A percentile compares a stretch with the other conserved stretches of the same genome.
phyloP scores from a whole-genome alignment of 2,329 filamentous ascomycete species.

The Penicillium griseofulvum region DNA sequence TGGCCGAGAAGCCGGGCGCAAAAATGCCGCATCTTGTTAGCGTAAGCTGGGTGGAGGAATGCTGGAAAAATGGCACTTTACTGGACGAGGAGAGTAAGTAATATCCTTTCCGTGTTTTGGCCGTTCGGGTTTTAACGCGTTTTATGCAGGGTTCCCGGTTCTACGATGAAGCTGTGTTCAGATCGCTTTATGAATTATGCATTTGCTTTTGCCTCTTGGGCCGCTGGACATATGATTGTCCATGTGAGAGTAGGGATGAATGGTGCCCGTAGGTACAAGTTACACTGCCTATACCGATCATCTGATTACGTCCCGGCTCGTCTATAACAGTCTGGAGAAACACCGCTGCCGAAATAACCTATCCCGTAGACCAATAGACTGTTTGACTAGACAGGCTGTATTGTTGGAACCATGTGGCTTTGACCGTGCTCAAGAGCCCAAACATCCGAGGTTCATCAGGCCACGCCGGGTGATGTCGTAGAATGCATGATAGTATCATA shows the following conservation, averaged over 20 bases:
- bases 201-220: not conserved
- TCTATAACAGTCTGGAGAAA: not conserved
- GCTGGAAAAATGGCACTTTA: conserved; percentile 74
- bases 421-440: not conserved
- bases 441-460: not conserved
- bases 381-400: not conserved
- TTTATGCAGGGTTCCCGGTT: conserved; percentile 5
- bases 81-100: conserved; percentile 69
- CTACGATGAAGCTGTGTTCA: not conserved
- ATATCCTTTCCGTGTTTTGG: not conserved
- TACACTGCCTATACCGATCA: not conserved
- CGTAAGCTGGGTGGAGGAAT: conserved; percentile 70
- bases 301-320: not conserved
- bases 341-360: not conserved
- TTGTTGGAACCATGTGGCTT: not conserved
- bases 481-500: conserved; percentile 20
- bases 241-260: not conserved
- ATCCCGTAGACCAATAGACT: too few relatives aligned
- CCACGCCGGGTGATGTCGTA: conserved; percentile 13
- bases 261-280: not conserved
- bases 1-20: conserved; percentile 34
- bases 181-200: not conserved
- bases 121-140: not conserved
- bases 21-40: conserved; percentile 68
- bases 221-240: too few relatives aligned